A percentile compares a stretch with the other conserved stretches of the same genome.
phyloP scores from a whole-genome alignment of 1,139 yeast genomes.

The Casaregolazyma lundiana region DNA sequence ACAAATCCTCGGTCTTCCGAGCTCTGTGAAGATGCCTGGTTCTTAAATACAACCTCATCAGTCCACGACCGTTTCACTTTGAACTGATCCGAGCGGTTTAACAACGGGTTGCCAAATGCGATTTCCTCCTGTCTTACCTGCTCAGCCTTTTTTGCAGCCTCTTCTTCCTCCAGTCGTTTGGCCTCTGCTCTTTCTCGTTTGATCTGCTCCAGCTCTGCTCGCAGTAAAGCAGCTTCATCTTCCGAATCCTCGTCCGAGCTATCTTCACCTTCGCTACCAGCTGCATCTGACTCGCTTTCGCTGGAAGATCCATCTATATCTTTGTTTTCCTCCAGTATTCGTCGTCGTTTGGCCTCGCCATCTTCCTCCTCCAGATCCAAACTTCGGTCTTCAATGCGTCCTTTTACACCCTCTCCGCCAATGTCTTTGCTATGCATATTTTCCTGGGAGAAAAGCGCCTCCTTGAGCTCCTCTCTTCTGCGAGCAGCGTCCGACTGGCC shows the following conservation, averaged over 20 bases:
- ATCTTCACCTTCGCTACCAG: slow-evolving; percentile 10
- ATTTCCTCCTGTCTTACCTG: slow-evolving; percentile 36
- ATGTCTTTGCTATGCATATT: slow-evolving; percentile 10
- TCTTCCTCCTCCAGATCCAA: not conserved
- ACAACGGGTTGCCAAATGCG: slow-evolving; percentile 44
- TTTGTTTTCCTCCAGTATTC: slow-evolving; percentile 23
- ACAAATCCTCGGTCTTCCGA: slow-evolving; percentile 40
- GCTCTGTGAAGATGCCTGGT: slow-evolving; percentile 32
- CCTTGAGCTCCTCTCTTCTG: slow-evolving; percentile 25
- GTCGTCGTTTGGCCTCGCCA: slow-evolving; percentile 22
- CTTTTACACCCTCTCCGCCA: slow-evolving; percentile 7
- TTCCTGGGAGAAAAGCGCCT: slow-evolving; percentile 19
- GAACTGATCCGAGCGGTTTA: slow-evolving; percentile 25
- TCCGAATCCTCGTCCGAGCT: slow-evolving; percentile 28
- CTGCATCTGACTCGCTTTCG: not conserved
- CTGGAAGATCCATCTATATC: slow-evolving; percentile 19
- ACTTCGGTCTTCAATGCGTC: slow-evolving; percentile 1
- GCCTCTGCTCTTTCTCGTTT: slow-evolving; percentile 41
- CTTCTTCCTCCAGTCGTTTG: slow-evolving; percentile 33
- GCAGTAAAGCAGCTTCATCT: slow-evolving; percentile 36
- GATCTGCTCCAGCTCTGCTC: slow-evolving; percentile 53
- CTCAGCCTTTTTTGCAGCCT: slow-evolving; percentile 30
- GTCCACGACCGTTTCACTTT: slow-evolving; percentile 40
- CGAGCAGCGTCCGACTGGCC: slow-evolving; percentile 26
- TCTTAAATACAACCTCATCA: slow-evolving; percentile 45